Evolutionary conservation across 2,329 filamentous ascomycete species (phyloP).

Genomic region (Harringtonia aguacate): DNA sequence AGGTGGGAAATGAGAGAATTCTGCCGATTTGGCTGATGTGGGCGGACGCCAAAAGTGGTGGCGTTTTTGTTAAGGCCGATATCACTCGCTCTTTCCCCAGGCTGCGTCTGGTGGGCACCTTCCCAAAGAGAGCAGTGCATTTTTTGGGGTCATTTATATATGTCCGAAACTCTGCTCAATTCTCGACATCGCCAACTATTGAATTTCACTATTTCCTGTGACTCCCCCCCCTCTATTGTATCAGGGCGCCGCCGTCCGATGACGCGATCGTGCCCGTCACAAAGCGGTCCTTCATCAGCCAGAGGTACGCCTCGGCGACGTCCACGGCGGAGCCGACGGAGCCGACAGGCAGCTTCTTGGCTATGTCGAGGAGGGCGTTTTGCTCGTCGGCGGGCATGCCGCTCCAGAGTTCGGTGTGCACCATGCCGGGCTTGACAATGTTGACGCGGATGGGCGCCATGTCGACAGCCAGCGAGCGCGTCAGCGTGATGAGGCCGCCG

Average conservation of each 20-base stretch:
- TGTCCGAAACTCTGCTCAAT: no score
- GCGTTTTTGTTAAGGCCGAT: no score
- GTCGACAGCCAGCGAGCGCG: conserved; percentile 48
- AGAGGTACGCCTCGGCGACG: conserved; percentile 19
- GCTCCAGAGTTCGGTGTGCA: conserved; percentile 34
- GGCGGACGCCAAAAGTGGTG: no score
- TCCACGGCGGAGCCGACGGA: conserved; percentile 14
- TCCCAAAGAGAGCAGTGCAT: no score
- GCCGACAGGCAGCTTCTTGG: conserved; percentile 11
- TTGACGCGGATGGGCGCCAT: conserved; percentile 55
- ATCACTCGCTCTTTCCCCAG: no score
- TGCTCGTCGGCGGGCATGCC: conserved; percentile 14
- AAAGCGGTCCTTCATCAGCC: conserved; percentile 18
- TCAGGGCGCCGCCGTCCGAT: conserved; percentile 11
- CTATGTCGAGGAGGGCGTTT: conserved; percentile 12
- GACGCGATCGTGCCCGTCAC: conserved; percentile 15
- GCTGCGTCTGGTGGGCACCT: no score
- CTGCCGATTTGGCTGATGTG: no score
- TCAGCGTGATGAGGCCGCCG: conserved; percentile 40
- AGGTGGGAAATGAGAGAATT: no score
- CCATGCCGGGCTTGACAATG: conserved; percentile 43
- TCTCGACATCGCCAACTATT: no score
- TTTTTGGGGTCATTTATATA: no score
- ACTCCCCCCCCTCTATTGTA: no score
- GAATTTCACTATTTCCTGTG: no score